A percentile compares a stretch with the other conserved stretches of the same genome.
These are phyloP conservation scores for Rutstroemia sp. DNA, from an alignment of 2,329 filamentous ascomycete genomes.

Conservation along the genomic window DNA sequence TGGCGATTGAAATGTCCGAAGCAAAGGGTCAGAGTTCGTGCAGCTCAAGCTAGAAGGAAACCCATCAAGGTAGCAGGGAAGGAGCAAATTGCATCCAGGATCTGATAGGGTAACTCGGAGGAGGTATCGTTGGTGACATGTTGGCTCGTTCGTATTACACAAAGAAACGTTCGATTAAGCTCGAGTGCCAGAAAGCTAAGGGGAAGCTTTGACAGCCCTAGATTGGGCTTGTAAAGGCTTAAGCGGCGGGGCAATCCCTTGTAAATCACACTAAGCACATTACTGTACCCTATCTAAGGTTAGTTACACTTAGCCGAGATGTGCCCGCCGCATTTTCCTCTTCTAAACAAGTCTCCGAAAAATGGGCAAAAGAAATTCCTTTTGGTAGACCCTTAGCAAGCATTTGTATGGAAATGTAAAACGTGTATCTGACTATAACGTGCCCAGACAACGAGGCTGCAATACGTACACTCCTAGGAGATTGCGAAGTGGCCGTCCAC, in stretches of 20 bases:
- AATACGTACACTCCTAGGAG: too few relatives aligned
- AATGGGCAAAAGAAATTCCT: neutral
- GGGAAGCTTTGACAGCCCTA: neutral
- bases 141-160: too few relatives aligned
- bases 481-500: too few relatives aligned
- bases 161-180: constrained; percentile 1
- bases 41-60: too few relatives aligned
- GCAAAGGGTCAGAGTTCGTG: neutral
- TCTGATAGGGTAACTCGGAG: neutral
- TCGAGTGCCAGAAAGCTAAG: neutral
- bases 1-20: neutral
- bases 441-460: too few relatives aligned
- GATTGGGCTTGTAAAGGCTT: constrained; percentile 4
- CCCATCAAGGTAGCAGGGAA: too few relatives aligned
- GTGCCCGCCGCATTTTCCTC: neutral
- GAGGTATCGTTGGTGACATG: neutral
- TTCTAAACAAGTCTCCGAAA: neutral
- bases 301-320: neutral
- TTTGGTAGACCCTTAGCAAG: neutral
- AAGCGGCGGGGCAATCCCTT: neutral
- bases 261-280: neutral
- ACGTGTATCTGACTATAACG: neutral
- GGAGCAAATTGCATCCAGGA: too few relatives aligned
- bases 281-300: too few relatives aligned
- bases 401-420: neutral